Conservation (phyloP, 2,329 filamentous ascomycete species). For the Aulographum hederae region DNA sequence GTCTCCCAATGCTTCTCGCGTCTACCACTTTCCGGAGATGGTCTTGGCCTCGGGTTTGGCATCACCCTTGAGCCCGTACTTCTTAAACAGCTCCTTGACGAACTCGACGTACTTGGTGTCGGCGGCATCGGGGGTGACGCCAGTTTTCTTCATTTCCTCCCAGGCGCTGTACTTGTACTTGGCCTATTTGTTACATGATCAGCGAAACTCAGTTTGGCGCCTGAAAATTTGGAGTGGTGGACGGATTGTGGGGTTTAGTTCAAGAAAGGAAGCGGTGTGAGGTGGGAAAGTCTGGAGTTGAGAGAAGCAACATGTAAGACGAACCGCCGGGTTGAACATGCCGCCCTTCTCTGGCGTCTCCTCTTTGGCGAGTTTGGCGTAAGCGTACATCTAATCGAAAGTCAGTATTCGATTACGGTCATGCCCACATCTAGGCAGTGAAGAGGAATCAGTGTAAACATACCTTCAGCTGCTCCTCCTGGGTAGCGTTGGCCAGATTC, state of each 20-base stretch:
- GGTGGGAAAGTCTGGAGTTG: not conserved
- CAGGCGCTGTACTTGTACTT: slow-evolving; percentile 70
- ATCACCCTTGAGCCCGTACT: slow-evolving; percentile 47
- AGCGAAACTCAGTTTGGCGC: not conserved
- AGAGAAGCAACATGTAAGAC: not conserved
- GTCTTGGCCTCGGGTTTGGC: slow-evolving; percentile 36
- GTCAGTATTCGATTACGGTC: not conserved
- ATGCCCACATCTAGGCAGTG: not conserved
- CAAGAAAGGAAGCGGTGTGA: not conserved
- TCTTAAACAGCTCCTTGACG: slow-evolving; percentile 52
- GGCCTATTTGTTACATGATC: slow-evolving; percentile 28
- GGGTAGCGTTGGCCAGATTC: too few species aligned
- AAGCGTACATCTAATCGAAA: not conserved
- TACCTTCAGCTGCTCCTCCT: not conserved
- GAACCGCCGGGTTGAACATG: not conserved
- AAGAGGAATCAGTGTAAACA: not conserved
- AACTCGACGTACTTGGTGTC: slow-evolving; percentile 60
- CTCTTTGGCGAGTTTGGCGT: not conserved
- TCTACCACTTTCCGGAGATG: slow-evolving; percentile 20
- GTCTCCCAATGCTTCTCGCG: too few species aligned
- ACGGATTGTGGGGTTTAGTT: not conserved
- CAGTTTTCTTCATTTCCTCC: slow-evolving; percentile 50
- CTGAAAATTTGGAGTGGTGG: not conserved
- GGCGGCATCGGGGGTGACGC: slow-evolving; percentile 43
- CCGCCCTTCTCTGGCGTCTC: too few species aligned